phyloP scores from a whole-genome alignment of 352 stramenopile species.

The Hyaloperonospora arabidopsidis region DNA sequence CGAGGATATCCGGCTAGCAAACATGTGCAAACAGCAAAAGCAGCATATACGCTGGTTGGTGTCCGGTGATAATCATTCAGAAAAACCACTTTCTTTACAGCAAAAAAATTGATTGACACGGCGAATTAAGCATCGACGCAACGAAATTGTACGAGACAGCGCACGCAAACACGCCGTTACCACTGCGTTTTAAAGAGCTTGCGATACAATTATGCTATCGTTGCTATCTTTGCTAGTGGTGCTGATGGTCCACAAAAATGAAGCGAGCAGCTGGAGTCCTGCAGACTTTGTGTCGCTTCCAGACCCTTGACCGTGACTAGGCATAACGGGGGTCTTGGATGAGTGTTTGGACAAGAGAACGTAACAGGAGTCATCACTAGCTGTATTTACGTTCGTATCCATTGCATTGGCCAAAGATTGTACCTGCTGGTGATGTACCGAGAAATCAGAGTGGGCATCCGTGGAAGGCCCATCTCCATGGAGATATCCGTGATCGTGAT shows the following conservation, averaged over 20 bases:
- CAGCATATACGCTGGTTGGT: too few relatives aligned
- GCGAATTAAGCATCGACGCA: too few relatives aligned
- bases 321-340: constrained; percentile 8
- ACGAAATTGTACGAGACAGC: too few relatives aligned
- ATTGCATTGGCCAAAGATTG: constrained; percentile 24
- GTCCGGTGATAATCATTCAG: too few relatives aligned
- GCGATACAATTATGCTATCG: constrained; percentile 4
- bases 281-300: constrained; percentile 9
- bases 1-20: too few relatives aligned
- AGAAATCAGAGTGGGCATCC: constrained; percentile 9
- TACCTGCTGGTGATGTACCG: constrained; percentile 18
- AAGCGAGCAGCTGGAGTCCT: neutral
- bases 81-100: too few relatives aligned
- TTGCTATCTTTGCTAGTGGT: constrained; percentile 4
- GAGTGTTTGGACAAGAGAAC: constrained; percentile 8
- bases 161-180: constrained; percentile 16
- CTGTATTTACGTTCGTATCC: constrained; percentile 59
- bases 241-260: constrained; percentile 9
- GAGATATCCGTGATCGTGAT: constrained; percentile 9
- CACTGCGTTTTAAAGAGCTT: constrained; percentile 9
- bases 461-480: constrained; percentile 12
- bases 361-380: constrained; percentile 36
- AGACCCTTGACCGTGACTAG: constrained; percentile 8
- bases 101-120: too few relatives aligned
- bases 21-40: too few relatives aligned